Evolutionary conservation across 495 filamentous ascomycete genomes (phyloP).

Genomic region (Neurospora sp.): DNA sequence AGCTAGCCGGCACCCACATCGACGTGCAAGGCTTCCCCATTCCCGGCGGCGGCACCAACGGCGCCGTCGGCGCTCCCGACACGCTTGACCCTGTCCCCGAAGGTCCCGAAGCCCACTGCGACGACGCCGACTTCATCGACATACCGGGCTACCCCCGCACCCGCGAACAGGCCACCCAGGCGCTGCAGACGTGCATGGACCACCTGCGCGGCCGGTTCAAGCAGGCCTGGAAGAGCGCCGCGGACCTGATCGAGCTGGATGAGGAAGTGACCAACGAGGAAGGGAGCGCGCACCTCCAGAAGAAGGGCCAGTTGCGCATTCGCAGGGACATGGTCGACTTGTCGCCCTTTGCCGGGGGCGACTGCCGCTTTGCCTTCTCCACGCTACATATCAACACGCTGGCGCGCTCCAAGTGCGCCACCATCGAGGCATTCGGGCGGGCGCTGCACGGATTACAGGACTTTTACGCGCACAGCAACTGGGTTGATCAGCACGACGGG

Average conservation of each 20-base stretch:
- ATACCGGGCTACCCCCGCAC: constrained; percentile 17
- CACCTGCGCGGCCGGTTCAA: constrained; percentile 19
- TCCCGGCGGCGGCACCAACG: constrained; percentile 15
- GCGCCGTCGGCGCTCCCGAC: constrained; percentile 20
- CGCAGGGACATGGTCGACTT: constrained; percentile 12
- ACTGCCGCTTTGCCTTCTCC: constrained; percentile 17
- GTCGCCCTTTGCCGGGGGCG: constrained; percentile 6
- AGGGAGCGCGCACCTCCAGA: neutral
- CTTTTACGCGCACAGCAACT: constrained; percentile 23
- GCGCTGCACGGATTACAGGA: constrained; percentile 11
- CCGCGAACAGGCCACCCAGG: constrained; percentile 10
- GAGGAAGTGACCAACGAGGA: neutral
- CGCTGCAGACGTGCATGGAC: constrained; percentile 15
- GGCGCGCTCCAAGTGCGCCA: constrained; percentile 16
- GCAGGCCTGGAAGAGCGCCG: constrained; percentile 9
- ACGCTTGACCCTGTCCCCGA: constrained; percentile 20
- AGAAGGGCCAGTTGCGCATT: constrained; percentile 1
- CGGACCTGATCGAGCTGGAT: neutral
- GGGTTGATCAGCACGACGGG: constrained; percentile 13
- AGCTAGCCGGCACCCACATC: constrained; percentile 17
- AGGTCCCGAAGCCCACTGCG: constrained; percentile 19
- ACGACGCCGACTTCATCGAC: constrained; percentile 22
- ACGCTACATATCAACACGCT: constrained; percentile 7
- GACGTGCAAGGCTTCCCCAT: constrained; percentile 14
- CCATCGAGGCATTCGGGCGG: constrained; percentile 16